These are phyloP conservation scores for Physcomitrellopsis africana DNA, from an alignment of 225 moss, liverwort and hornwort species.

Conservation along the genomic window DNA sequence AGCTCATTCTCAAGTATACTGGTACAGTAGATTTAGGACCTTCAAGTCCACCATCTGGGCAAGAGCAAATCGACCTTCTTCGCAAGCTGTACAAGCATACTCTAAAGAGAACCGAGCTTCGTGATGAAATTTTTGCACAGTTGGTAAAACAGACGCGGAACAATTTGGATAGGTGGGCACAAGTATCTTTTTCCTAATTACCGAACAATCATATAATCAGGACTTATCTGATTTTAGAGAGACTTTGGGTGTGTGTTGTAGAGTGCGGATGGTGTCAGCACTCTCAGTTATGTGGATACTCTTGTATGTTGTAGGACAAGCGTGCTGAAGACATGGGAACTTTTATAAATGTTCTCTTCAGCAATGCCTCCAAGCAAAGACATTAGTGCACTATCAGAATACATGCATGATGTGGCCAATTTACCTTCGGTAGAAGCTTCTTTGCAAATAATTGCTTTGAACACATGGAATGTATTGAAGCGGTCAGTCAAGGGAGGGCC, in stretches of 20 bases:
- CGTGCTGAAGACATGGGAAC: conserved; percentile 93
- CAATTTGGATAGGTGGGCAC: conserved; percentile 81
- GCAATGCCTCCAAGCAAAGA: conserved; percentile 99
- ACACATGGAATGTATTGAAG: no score
- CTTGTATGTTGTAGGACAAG: conserved; percentile 60
- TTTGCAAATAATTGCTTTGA: conserved; percentile 79
- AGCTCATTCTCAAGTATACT: conserved; percentile 91
- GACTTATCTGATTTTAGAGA: no score
- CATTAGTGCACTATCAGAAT: conserved; percentile 89
- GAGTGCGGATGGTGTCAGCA: conserved; percentile 5
- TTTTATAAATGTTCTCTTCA: conserved; percentile 93
- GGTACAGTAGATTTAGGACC: conserved; percentile 66
- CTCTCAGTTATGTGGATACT: conserved; percentile 11
- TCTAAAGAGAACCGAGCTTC: conserved; percentile 89
- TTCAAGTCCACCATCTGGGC: conserved; percentile 67
- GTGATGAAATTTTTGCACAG: conserved; percentile 99
- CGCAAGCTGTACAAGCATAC: conserved; percentile 97
- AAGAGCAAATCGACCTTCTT: conserved; percentile 91
- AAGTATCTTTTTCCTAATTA: neutral
- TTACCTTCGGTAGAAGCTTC: conserved; percentile 70
- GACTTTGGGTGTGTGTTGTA: conserved; percentile 3
- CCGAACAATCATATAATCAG: neutral
- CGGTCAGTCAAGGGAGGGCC: no score
- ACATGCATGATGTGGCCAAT: conserved; percentile 88
- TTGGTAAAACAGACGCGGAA: conserved; percentile 91